phyloP scores from a whole-genome alignment of 2,329 filamentous ascomycete genomes.

The Diaporthe ampelina region DNA sequence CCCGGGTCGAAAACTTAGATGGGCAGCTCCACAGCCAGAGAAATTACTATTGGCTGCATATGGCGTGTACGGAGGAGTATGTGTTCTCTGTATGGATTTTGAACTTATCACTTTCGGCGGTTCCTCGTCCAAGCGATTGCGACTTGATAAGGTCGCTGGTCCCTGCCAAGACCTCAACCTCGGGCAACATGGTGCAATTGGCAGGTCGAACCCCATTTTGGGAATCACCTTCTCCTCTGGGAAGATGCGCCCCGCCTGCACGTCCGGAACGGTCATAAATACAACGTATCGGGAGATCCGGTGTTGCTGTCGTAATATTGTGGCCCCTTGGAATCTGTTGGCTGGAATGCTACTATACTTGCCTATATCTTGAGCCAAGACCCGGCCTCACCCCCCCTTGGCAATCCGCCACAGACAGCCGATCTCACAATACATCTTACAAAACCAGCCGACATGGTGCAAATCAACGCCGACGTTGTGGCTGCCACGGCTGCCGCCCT shows the following conservation, averaged over 20 bases:
- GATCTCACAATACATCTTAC: no score
- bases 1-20: no score
- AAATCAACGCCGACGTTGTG: neutral
- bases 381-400: neutral
- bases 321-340: neutral
- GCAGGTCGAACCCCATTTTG: constrained; percentile 8
- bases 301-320: neutral
- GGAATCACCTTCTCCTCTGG: constrained; percentile 39
- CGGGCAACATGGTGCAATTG: neutral
- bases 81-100: no score
- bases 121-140: neutral
- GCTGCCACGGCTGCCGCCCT: constrained; percentile 15
- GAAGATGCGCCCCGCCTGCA: constrained; percentile 5
- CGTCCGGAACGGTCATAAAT: neutral
- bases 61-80: no score
- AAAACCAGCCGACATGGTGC: constrained; percentile 19
- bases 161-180: neutral
- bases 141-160: neutral
- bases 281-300: neutral
- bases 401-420: no score
- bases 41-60: no score
- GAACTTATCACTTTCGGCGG: neutral
- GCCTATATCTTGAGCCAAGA: neutral
- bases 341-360: neutral
- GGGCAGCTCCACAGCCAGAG: no score